These are phyloP conservation scores for Pleurotus djamor DNA, from an alignment of 768 basidiomycete species.

Conservation along the genomic window DNA sequence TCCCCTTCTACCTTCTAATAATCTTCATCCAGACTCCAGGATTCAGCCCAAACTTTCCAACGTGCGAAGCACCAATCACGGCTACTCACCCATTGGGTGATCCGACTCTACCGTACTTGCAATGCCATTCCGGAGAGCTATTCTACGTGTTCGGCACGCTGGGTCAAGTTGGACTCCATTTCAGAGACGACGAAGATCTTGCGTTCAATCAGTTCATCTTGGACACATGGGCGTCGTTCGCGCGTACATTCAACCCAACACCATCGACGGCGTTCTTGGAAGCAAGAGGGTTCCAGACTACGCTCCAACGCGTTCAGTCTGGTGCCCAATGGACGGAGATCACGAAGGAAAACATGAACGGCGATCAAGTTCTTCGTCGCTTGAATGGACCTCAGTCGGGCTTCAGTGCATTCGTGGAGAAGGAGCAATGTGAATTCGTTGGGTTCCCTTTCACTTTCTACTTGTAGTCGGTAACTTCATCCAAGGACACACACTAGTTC, in stretches of 20 bases:
- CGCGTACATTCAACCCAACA: slow-evolving; percentile 45
- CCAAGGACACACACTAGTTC: too few relatives aligned
- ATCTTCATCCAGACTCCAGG: slow-evolving; percentile 19
- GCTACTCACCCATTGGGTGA: slow-evolving; percentile 42
- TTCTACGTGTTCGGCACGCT: slow-evolving; percentile 28
- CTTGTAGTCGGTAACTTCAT: not conserved
- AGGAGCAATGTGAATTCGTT: slow-evolving; percentile 34
- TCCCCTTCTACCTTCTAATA: not conserved
- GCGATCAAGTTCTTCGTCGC: slow-evolving; percentile 23
- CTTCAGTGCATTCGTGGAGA: slow-evolving; percentile 26
- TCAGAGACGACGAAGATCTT: slow-evolving; percentile 45
- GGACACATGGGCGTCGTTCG: slow-evolving; percentile 47
- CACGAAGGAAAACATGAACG: slow-evolving; percentile 17
- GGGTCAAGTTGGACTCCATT: slow-evolving; percentile 33
- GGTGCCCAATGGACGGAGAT: slow-evolving; percentile 30
- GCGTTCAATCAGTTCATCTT: slow-evolving; percentile 38
- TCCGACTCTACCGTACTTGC: slow-evolving; percentile 43
- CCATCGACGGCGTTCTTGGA: slow-evolving; percentile 35
- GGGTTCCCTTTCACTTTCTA: slow-evolving; percentile 18
- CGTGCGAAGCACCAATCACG: slow-evolving; percentile 41
- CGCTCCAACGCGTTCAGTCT: slow-evolving; percentile 23
- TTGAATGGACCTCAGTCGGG: slow-evolving; percentile 30
- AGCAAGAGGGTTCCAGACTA: slow-evolving; percentile 38
- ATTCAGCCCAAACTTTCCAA: slow-evolving; percentile 40
- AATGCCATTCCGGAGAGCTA: slow-evolving; percentile 34